These are phyloP conservation scores for Penicillium sp. DNA, from an alignment of 2,329 filamentous ascomycete species.

Conservation along the genomic window DNA sequence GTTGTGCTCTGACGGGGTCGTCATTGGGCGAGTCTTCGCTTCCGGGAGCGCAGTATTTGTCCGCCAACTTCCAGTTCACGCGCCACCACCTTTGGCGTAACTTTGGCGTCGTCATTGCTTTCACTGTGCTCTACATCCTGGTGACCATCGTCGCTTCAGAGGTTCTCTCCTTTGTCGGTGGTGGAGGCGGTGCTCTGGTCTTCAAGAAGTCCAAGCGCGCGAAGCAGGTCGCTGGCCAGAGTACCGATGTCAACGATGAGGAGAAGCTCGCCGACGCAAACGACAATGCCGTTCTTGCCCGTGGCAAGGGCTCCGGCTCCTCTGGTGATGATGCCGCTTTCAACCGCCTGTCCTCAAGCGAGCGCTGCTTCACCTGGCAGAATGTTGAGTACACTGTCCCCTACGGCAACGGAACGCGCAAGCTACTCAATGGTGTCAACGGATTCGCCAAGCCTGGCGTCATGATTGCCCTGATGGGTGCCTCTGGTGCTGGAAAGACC, in stretches of 20 bases:
- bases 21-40: constrained; percentile 50
- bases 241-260: constrained; percentile 50
- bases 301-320: constrained; percentile 27
- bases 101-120: constrained; percentile 73
- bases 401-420: constrained; percentile 58
- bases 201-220: constrained; percentile 66
- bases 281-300: constrained; percentile 29
- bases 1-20: constrained; percentile 61
- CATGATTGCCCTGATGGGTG: constrained; percentile 78
- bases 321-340: constrained; percentile 35
- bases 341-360: constrained; percentile 51
- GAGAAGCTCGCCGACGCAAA: constrained; percentile 49
- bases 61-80: constrained; percentile 55
- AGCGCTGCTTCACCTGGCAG: constrained; percentile 67
- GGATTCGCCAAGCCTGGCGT: constrained; percentile 77
- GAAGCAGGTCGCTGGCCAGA: constrained; percentile 51
- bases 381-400: constrained; percentile 70
- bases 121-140: constrained; percentile 67
- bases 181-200: constrained; percentile 64
- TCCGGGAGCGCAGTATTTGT: constrained; percentile 53
- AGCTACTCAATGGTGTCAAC: constrained; percentile 64
- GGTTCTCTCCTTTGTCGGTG: constrained; percentile 57
- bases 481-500: constrained; percentile 77
- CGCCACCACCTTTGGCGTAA: constrained; percentile 64
- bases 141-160: constrained; percentile 70